A percentile compares a stretch with the other conserved stretches of the same genome.
Evolutionary conservation across 495 filamentous ascomycete species (phyloP).

Genomic region (Clohesyomyces aquaticus): DNA sequence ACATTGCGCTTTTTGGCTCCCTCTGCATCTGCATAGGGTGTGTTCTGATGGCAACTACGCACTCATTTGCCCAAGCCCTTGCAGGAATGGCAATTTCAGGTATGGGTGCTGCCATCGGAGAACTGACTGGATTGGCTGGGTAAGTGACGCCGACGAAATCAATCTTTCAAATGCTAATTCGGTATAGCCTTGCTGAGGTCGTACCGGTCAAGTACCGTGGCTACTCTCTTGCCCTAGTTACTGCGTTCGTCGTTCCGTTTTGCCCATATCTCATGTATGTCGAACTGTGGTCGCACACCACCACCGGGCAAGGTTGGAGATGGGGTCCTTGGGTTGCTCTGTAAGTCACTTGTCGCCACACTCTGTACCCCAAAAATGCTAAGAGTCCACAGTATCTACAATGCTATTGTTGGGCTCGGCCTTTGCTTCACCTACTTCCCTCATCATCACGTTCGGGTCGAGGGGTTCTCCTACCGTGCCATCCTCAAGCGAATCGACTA

Average conservation of each 20-base stretch:
- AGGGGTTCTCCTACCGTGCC: conserved; percentile 35
- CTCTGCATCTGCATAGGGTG: conserved; percentile 38
- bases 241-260: conserved; percentile 43
- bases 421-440: conserved; percentile 42
- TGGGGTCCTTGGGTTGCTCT: conserved; percentile 42
- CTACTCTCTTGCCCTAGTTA: conserved; percentile 40
- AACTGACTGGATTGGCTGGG: conserved; percentile 44
- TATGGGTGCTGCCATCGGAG: conserved; percentile 43
- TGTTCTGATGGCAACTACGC: conserved; percentile 37
- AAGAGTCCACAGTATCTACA: conserved; percentile 36
- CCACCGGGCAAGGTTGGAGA: conserved; percentile 33
- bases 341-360: conserved; percentile 18
- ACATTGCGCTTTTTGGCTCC: conserved; percentile 41
- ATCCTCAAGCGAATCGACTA: conserved; percentile 42
- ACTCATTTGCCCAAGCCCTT: conserved; percentile 37
- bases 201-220: conserved; percentile 42
- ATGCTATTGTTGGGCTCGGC: conserved; percentile 34
- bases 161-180: background rate
- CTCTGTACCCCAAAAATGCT: background rate
- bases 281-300: conserved; percentile 31
- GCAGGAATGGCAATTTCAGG: conserved; percentile 41
- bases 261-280: conserved; percentile 42
- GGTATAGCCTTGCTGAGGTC: conserved; percentile 37
- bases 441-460: conserved; percentile 36
- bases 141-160: background rate